Evolutionary conservation across 306 rosid species (phyloP).

Genomic region (Rosa rugosa): DNA sequence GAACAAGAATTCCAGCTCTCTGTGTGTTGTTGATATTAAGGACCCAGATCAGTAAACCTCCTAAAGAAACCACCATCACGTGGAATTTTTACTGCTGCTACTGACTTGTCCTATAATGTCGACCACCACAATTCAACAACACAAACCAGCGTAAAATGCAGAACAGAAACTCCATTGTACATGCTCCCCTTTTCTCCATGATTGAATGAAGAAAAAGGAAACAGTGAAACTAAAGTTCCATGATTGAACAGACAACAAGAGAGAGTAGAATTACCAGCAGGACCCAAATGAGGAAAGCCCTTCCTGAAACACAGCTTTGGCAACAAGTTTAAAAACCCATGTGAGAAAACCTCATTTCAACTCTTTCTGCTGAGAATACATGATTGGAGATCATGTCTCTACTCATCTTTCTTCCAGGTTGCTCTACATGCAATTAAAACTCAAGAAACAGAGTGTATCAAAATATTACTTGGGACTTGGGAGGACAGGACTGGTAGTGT

Average conservation of each 20-base stretch:
- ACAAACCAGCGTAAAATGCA: slow-evolving; percentile 12
- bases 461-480: slow-evolving; percentile 16
- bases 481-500: background rate
- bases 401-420: slow-evolving; percentile 1
- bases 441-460: background rate
- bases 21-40: slow-evolving; percentile 40
- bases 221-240: slow-evolving; percentile 10
- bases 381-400: slow-evolving; percentile 8
- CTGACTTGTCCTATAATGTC: background rate
- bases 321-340: background rate
- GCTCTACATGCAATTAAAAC: background rate
- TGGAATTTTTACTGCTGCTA: background rate
- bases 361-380: slow-evolving; percentile 15
- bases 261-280: background rate
- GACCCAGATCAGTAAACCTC: slow-evolving; percentile 33
- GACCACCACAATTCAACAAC: background rate
- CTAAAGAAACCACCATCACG: slow-evolving; percentile 36
- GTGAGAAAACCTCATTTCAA: slow-evolving; percentile 17
- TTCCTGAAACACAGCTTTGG: no score
- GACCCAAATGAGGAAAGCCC: slow-evolving; percentile 25
- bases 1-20: slow-evolving; percentile 32
- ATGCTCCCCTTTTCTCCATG: slow-evolving; percentile 22
- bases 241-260: background rate
- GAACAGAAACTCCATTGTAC: background rate
- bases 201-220: slow-evolving; percentile 18